These are phyloP conservation scores for Psophocarpus tetragonolobus DNA, from an alignment of 306 rosid genomes.

Conservation along the genomic window DNA sequence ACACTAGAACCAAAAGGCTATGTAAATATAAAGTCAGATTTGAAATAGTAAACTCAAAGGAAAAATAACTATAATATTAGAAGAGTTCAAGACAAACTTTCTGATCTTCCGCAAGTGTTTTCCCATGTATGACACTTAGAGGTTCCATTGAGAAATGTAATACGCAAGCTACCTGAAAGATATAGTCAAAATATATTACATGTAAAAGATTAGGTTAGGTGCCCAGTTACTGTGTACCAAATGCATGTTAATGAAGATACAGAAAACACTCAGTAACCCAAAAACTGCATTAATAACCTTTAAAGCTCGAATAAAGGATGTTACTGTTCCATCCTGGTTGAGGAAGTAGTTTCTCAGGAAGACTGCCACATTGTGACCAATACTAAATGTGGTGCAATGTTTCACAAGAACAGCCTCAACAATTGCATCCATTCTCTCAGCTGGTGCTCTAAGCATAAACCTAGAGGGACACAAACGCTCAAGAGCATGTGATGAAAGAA, in stretches of 20 bases:
- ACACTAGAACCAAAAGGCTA: conserved; percentile 12
- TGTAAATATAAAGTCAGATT: background rate
- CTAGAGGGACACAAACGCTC: conserved; percentile 64
- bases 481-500: conserved; percentile 73
- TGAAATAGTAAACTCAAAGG: conserved; percentile 9
- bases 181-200: conserved; percentile 26
- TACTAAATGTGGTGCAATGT: conserved; percentile 59
- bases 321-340: conserved; percentile 90
- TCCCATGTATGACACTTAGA: conserved; percentile 60
- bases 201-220: conserved; percentile 23
- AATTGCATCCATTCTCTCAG: conserved; percentile 88
- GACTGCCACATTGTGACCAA: conserved; percentile 83
- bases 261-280: conserved; percentile 19
- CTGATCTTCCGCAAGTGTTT: conserved; percentile 53
- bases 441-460: conserved; percentile 73
- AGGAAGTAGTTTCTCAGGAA: conserved; percentile 80
- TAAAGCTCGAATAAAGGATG: conserved; percentile 84
- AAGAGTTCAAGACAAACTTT: conserved; percentile 46
- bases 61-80: conserved; percentile 18
- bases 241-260: conserved; percentile 14
- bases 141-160: conserved; percentile 86
- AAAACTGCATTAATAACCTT: conserved; percentile 61
- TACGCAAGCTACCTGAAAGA: conserved; percentile 74
- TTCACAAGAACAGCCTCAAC: conserved; percentile 83
- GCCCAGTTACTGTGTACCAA: background rate